Base-by-base conservation (phyloP, 768 basidiomycete species). In the Mycena latifolia region DNA sequence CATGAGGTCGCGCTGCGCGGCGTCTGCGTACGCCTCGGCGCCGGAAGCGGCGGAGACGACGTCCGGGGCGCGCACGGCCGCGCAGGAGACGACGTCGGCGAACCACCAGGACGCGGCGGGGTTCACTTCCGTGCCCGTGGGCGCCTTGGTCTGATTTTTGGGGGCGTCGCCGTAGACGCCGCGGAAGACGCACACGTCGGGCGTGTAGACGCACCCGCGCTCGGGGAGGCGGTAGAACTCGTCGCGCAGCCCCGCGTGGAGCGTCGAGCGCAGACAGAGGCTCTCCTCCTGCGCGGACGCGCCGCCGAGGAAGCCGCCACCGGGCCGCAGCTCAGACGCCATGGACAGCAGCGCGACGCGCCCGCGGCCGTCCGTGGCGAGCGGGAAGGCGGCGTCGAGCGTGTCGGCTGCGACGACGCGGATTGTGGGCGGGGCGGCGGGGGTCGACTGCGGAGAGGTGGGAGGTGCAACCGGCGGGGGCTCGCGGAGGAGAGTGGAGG, bases 121-220 rank as follows among this genome's bases (percentile, higher is more conserved):
- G 55, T 69, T 72, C 25, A 67, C 51, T 10, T 14, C 58, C 58
- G 20, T 7, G 24, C 11, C 25, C 18, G 43, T 17, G 29, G 18
- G 56, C 8, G 31, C 41, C 5, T 33, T 11, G n/a, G n/a, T n/a
- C n/a, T n/a, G n/a, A n/a, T n/a, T n/a, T n/a, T n/a, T n/a, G n/a
- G n/a, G n/a, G 15, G 31, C 18, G 28, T 43, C 53, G 54, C 65
- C 61, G 54, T 70, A 67, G 10, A 48, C 24, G 51, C 67, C 66
- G 37, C 71, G 66, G 61, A 72, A 72, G n/a, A 72, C 69, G 43
- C 66, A 71, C 33, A 72, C 67, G 51, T 72, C 69, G 20, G 61
- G 67, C 2, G 69, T 72, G 55, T 71, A 71, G 37, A 72, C 43
- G 25, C 60, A 69, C 0, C 66, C 71, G 39, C 66, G 50, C 61